phyloP scores from a whole-genome alignment of 345 rosid species.

The Melaleuca quinquenervia region DNA sequence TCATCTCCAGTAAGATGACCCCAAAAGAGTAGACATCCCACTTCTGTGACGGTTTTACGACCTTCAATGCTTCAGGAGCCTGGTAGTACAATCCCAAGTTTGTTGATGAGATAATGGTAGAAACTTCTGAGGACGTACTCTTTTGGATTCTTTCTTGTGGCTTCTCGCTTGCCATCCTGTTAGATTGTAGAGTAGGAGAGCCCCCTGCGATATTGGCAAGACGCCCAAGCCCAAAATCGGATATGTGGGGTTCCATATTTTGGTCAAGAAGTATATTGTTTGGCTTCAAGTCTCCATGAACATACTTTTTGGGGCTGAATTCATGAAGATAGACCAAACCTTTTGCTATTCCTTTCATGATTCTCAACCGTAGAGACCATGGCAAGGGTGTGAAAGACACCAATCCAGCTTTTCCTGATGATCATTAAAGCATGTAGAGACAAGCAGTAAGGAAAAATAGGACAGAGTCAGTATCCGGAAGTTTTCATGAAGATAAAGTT shows the following conservation, averaged over 20 bases:
- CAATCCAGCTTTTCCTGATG: constrained; percentile 66
- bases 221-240: constrained; percentile 84
- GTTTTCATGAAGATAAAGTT: background rate
- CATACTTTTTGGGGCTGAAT: constrained; percentile 83
- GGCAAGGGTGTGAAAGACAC: constrained; percentile 44
- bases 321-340: constrained; percentile 86
- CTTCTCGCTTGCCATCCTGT: constrained; percentile 35
- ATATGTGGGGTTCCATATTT: constrained; percentile 64
- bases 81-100: constrained; percentile 61
- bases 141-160: constrained; percentile 54
- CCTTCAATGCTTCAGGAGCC: constrained; percentile 83
- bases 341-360: constrained; percentile 66
- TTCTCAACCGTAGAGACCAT: constrained; percentile 66
- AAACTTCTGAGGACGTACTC: constrained; percentile 49
- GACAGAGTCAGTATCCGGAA: background rate
- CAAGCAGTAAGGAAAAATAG: background rate
- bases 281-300: constrained; percentile 90
- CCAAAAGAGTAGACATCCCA: constrained; percentile 97
- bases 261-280: constrained; percentile 78
- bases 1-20: constrained; percentile 73
- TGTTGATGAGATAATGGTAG: constrained; percentile 26
- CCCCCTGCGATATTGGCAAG: constrained; percentile 92
- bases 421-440: background rate
- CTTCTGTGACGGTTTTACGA: constrained; percentile 86
- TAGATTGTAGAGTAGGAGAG: constrained; percentile 63